phyloP scores from a whole-genome alignment of 176 grass and related monocot species.

The Triticum turgidum region DNA sequence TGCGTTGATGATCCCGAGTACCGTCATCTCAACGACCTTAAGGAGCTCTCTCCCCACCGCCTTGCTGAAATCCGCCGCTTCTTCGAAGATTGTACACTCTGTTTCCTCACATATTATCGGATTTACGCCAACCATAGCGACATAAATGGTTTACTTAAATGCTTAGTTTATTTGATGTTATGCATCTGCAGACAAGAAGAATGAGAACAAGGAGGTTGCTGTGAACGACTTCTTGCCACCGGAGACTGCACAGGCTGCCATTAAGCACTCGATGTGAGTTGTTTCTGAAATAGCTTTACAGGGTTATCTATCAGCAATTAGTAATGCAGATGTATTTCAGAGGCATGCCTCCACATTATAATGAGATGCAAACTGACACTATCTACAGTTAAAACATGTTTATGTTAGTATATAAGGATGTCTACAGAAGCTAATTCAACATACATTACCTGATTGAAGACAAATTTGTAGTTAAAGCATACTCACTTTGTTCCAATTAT shows the following conservation, averaged over 20 bases:
- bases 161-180: not conserved
- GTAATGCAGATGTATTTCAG: not conserved
- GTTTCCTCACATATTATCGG: not conserved
- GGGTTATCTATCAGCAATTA: not conserved
- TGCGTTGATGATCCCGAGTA: constrained; percentile 58
- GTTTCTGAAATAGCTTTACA: constrained; percentile 1
- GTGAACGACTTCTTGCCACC: constrained; percentile 53
- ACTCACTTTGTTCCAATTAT: not conserved
- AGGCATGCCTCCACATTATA: not conserved
- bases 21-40: constrained; percentile 50
- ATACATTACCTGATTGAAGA: not conserved
- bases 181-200: constrained; percentile 45
- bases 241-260: constrained; percentile 34
- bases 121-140: not conserved
- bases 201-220: constrained; percentile 57
- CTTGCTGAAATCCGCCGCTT: constrained; percentile 64
- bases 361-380: not conserved
- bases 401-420: not conserved
- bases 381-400: not conserved
- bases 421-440: not conserved
- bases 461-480: not conserved
- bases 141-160: not conserved
- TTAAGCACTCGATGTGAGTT: constrained; percentile 54
- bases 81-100: constrained; percentile 54
- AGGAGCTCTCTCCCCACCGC: constrained; percentile 55